Conservation (phyloP, 208 protist genomes). For the Trypanosoma lewisi region DNA sequence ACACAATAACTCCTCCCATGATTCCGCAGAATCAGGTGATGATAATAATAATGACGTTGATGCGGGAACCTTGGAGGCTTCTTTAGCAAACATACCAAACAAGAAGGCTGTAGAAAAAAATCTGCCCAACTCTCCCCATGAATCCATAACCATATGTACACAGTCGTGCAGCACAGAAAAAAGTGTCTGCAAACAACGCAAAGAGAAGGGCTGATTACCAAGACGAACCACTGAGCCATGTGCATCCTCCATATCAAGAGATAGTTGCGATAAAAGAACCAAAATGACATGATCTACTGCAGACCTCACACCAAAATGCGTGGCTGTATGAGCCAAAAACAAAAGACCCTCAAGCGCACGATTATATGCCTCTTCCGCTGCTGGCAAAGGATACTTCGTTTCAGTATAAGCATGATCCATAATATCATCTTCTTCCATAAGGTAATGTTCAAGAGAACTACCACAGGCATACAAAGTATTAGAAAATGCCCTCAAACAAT, state of each 20-base stretch:
- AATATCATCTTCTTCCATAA: background rate
- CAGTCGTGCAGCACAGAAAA: constrained; percentile 21
- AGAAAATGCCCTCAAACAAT: constrained; percentile 50
- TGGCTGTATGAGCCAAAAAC: constrained; percentile 15
- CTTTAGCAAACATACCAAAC: constrained; percentile 21
- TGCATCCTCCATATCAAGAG: constrained; percentile 15
- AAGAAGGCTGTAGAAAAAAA: constrained; percentile 27
- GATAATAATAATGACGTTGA: background rate
- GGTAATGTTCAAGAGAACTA: constrained; percentile 28
- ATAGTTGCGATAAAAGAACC: constrained; percentile 16
- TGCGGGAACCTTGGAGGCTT: background rate
- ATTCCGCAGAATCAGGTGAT: background rate
- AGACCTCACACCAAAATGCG: constrained; percentile 4
- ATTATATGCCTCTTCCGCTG: constrained; percentile 17
- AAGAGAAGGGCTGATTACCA: background rate
- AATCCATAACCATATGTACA: constrained; percentile 9
- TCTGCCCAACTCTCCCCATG: constrained; percentile 20
- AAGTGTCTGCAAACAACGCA: constrained; percentile 16
- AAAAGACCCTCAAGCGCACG: constrained; percentile 17
- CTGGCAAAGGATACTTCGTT: background rate
- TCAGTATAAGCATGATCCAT: background rate
- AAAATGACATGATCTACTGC: constrained; percentile 28
- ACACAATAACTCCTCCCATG: constrained; percentile 34
- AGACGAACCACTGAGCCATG: constrained; percentile 12
- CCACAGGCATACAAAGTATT: constrained; percentile 40